phyloP scores from a whole-genome alignment of 225 moss, liverwort and hornwort species.

The Anthoceros angustus region DNA sequence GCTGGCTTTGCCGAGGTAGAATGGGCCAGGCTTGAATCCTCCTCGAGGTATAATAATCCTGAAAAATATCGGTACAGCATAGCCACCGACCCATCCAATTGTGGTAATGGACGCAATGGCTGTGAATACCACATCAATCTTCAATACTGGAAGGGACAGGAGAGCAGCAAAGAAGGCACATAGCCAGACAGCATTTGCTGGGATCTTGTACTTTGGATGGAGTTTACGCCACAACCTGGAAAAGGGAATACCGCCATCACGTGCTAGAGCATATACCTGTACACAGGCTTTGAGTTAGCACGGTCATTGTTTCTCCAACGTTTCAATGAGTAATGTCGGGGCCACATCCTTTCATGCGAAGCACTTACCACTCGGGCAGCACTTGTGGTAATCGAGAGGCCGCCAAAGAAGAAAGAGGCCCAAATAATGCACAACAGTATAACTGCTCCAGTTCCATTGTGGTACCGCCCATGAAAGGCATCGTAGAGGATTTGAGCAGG shows the following conservation, averaged over 20 bases:
- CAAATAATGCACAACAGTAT: slow-evolving; percentile 55
- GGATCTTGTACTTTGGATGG: not conserved
- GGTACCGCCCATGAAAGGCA: slow-evolving; percentile 69
- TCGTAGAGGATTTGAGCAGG: slow-evolving; percentile 88
- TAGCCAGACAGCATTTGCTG: slow-evolving; percentile 4
- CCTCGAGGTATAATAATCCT: not conserved
- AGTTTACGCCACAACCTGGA: not conserved
- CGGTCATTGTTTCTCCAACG: not conserved
- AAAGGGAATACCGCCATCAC: slow-evolving; percentile 14
- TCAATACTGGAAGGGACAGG: not conserved
- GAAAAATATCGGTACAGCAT: not conserved
- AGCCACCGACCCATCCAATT: not conserved
- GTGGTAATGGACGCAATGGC: slow-evolving; percentile 3
- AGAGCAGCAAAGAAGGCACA: slow-evolving; percentile 1
- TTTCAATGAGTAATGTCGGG: not conserved
- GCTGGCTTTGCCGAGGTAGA: not conserved
- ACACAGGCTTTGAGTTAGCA: not conserved
- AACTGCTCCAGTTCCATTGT: slow-evolving; percentile 51
- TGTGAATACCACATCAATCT: not conserved
- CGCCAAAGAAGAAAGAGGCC: slow-evolving; percentile 77
- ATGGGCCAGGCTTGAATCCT: not conserved
- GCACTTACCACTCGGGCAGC: slow-evolving; percentile 74
- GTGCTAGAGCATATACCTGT: slow-evolving; percentile 69
- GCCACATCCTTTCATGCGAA: not conserved
- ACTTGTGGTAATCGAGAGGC: slow-evolving; percentile 75